phyloP scores from a whole-genome alignment of 768 basidiomycete genomes.

The Imleria badia region DNA sequence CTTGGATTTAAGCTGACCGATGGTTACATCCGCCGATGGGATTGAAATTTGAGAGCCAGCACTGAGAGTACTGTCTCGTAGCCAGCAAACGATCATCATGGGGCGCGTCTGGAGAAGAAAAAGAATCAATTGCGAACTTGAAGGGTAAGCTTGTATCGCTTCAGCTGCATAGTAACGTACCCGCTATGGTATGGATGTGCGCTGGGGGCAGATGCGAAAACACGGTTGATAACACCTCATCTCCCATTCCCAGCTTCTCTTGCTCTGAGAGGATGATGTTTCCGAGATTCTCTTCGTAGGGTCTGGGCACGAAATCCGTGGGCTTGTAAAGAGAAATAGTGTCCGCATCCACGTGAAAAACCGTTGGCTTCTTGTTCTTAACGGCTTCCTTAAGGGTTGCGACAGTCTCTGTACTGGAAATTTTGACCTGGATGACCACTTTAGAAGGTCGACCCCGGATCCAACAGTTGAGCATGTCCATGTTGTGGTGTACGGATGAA shows the following conservation, averaged over 20 bases:
- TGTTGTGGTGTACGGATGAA: too few relatives aligned
- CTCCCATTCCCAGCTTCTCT: neutral
- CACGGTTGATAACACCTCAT: neutral
- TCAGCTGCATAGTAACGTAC: neutral
- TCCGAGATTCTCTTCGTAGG: neutral
- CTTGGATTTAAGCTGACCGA: neutral
- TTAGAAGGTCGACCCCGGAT: neutral
- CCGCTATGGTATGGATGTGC: neutral
- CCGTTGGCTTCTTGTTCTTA: neutral
- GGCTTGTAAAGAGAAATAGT: neutral
- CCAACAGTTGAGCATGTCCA: neutral
- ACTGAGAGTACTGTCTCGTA: neutral
- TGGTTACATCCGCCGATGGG: neutral
- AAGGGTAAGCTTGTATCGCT: neutral
- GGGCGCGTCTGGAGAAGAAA: neutral
- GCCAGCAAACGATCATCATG: neutral
- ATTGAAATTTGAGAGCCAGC: neutral
- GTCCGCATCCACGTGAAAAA: neutral
- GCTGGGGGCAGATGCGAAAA: neutral
- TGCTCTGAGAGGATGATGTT: neutral
- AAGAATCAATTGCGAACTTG: neutral
- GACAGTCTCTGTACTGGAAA: neutral
- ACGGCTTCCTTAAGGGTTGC: neutral
- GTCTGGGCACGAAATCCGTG: neutral
- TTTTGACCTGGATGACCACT: neutral